Evolutionary conservation across 345 rosid genomes (phyloP).

Genomic region (Erysimum cheiranthoides): DNA sequence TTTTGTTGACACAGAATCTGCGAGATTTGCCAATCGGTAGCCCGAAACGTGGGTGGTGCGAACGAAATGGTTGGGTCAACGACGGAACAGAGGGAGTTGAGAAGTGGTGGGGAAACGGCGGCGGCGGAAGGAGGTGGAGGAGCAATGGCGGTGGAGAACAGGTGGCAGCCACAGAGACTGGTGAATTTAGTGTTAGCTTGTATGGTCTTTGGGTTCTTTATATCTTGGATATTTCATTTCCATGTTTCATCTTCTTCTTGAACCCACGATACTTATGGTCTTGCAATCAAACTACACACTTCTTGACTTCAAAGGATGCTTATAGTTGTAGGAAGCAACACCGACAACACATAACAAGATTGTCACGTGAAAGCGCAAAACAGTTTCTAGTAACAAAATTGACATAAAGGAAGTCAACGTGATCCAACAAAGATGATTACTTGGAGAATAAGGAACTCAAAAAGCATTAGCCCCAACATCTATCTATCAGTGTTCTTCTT

Average conservation of each 20-base stretch:
- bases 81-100: constrained; percentile 45
- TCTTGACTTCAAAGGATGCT: not conserved
- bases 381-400: constrained; percentile 17
- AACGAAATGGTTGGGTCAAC: constrained; percentile 48
- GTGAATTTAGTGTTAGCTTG: constrained; percentile 47
- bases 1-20: constrained; percentile 61
- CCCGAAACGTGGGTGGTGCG: constrained; percentile 67
- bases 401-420: constrained; percentile 3
- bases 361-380: constrained; percentile 5
- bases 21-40: constrained; percentile 85
- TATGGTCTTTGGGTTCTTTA: constrained; percentile 47
- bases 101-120: constrained; percentile 29
- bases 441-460: constrained; percentile 38
- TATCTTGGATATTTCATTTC: constrained; percentile 47
- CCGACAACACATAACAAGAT: not conserved
- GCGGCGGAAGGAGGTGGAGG: not conserved
- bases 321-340: not conserved
- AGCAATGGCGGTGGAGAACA: constrained; percentile 21
- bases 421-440: constrained; percentile 34
- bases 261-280: not conserved
- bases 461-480: constrained; percentile 2
- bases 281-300: constrained; percentile 13
- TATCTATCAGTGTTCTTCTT: not conserved
- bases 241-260: constrained; percentile 45
- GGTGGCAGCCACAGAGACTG: constrained; percentile 76